Percentiles rank a stretch among this genome's conserved stretches.
phyloP scores from a whole-genome alignment of 139 green algal species.

The Closterium sp. region DNA sequence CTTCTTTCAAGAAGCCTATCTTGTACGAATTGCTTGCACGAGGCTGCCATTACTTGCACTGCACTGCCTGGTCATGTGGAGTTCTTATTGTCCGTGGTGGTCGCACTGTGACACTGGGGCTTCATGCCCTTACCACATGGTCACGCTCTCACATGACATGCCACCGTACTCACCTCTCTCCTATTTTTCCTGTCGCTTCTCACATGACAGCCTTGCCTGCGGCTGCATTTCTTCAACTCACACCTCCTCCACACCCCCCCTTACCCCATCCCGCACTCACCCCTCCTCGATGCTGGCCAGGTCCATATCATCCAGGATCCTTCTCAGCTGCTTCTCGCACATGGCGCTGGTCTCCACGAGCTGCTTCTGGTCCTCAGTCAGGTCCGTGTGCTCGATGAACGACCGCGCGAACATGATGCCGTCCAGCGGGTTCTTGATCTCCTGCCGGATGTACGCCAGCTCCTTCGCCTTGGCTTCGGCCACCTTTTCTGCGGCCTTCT shows the following conservation, averaged over 20 bases:
- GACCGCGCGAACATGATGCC: conserved; percentile 44
- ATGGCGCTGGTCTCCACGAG: conserved; percentile 46
- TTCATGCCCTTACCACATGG: too few relatives aligned
- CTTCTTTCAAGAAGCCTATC: too few relatives aligned
- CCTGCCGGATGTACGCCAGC: conserved; percentile 50
- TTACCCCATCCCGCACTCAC: background rate
- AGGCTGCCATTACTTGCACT: too few relatives aligned
- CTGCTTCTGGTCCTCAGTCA: conserved; percentile 51
- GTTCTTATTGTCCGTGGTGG: too few relatives aligned
- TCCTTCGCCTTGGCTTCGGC: conserved; percentile 49
- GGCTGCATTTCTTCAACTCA: too few relatives aligned
- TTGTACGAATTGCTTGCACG: too few relatives aligned
- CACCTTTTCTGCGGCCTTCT: conserved; percentile 47
- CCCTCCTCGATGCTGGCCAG: conserved; percentile 47
- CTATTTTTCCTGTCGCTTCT: too few relatives aligned
- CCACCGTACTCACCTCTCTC: too few relatives aligned
- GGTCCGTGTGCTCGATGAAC: conserved; percentile 52
- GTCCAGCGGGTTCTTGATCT: conserved; percentile 52
- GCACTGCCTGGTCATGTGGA: too few relatives aligned
- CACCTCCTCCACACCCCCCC: background rate
- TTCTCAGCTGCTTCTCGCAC: conserved; percentile 52
- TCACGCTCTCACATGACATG: too few relatives aligned
- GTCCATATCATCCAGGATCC: conserved; percentile 47
- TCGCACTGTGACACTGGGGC: too few relatives aligned
- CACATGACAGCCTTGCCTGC: too few relatives aligned